Evolutionary conservation across 495 filamentous ascomycete genomes (phyloP), one percentile per base, ranked within the genome.

Genomic region (Aspergillus heteromorphus): DNA sequence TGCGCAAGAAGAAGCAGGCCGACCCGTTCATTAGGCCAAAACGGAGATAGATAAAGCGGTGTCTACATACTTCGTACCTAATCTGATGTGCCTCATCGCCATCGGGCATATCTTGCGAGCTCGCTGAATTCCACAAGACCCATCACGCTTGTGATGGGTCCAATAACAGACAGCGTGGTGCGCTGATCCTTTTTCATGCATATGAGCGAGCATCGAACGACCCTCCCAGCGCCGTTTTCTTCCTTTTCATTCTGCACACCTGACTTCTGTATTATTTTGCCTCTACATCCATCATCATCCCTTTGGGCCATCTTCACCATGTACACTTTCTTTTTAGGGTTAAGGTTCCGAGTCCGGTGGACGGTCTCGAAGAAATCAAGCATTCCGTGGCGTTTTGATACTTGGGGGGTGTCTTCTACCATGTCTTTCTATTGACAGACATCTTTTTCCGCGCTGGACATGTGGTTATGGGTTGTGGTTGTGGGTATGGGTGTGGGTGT

Each of bases 1-100:
- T 71, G 55, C 75, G 74, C 40, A 75, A 72, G 50, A 77, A 71
- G 57, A 79, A 78, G 54, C 69, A 77, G 34, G 71, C 51, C 9
- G 76, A 81, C 59, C 76, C 77, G 1, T 82, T 82, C 43, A 80
- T 82, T 45, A 65, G 74, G 18, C 77, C 78, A 6, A 82, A 79
- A 55, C 68, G 64, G 48, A 71, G 67, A 62, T 67, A 60, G 53
- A 54, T 45, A 18, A 14, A 43, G 7, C 30, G 30, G 7, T 18
- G 11, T 16, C 6, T 20, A 16, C 31, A n/a, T 6, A 16, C 31
- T 20, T 6, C n/a, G 34, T 41, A 49, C 13, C 31, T 29, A 8
- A 53, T 42, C 23, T 27, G 23, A 27, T 27, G 7, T 27, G 7
- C 34, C 34, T 14, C 10, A 38, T n/a, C 10, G 34, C 13, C 34